phyloP scores from a whole-genome alignment of 208 protist genomes.

The Leishmania martiniquensis region DNA sequence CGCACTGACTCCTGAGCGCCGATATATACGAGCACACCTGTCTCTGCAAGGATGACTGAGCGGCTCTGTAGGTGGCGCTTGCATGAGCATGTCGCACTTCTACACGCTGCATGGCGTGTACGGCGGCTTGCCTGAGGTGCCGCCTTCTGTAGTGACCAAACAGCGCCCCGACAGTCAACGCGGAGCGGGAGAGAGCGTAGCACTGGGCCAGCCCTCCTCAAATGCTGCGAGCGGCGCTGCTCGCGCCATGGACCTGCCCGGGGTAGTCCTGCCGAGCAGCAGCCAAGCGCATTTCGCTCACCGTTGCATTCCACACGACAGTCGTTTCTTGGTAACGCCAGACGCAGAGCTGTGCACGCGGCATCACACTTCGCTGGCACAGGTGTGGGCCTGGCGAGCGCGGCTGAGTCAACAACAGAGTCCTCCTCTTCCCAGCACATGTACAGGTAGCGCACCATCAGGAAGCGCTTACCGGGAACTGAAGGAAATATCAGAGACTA shows the following conservation, averaged over 20 bases:
- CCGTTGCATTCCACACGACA: background rate
- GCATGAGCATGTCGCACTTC: background rate
- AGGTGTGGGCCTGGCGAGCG: constrained; percentile 9
- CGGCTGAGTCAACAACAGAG: constrained; percentile 3
- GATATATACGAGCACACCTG: background rate
- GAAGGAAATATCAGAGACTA: background rate
- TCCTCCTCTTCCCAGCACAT: background rate
- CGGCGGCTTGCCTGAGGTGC: background rate
- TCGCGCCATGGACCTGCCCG: background rate
- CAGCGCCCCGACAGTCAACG: background rate
- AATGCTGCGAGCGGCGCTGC: background rate
- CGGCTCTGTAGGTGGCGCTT: background rate
- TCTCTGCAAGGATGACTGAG: background rate
- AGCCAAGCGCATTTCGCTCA: background rate
- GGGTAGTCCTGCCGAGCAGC: background rate
- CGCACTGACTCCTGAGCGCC: background rate
- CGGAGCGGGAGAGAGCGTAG: background rate
- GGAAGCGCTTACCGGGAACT: background rate
- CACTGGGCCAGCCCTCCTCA: background rate
- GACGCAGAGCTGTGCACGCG: constrained; percentile 13
- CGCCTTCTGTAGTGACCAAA: background rate
- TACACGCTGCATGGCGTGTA: constrained; percentile 9
- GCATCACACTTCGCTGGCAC: constrained; percentile 7
- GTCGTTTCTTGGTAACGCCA: constrained; percentile 4
- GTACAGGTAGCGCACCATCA: background rate